Evolutionary conservation across 345 rosid genomes (phyloP), one percentile per base, ranked within the genome.

Genomic region (Cardamine resedifolia): DNA sequence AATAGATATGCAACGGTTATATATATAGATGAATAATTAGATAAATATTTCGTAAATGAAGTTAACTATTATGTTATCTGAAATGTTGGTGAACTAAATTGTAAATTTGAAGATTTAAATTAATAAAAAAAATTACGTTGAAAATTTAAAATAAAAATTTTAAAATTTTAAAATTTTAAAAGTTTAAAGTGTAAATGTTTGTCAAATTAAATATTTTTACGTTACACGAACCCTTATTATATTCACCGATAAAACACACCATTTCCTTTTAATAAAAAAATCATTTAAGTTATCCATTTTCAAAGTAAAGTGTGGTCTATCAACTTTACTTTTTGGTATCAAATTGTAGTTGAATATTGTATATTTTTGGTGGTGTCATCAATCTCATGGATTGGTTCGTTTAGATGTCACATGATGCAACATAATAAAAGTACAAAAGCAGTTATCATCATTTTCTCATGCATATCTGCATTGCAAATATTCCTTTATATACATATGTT

Each of bases 351-450:
- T 44, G 48, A 65, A 53, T 45, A 56, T 15, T 57, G 6, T 66
- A 74, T 28, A 34, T 10, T 15, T 36, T 38, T 21, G 57, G 77
- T 43, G 77, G 53, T 66, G 26, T 28, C 72, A 47, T 49, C 72
- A 57, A 48, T 58, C 60, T 48, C 72, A 36, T 73, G 66, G 44
- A 57, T 66, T 57, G 77, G 60, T 66, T 73, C 60, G 16, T 73
- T 55, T 58, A 65, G 19, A 45, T 64, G 71, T 56, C 77, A 73
- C 65, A 56, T 56, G 77, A 64, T 73, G 71, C 50, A 33, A 45
- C 77, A 55, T 44, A 45, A 64, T 33, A 64, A 64, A 47, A 45
- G 58, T 56, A 45, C 66, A 57, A 34, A 72, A 73, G 58, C 43
- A 34, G 65, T 64, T 24, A 47, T 65, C 65, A 58, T 69, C 26